Percentiles rank a stretch among this genome's conserved stretches.
Evolutionary conservation across 2,329 filamentous ascomycete genomes (phyloP).

Genomic region (Penicillium sp.): DNA sequence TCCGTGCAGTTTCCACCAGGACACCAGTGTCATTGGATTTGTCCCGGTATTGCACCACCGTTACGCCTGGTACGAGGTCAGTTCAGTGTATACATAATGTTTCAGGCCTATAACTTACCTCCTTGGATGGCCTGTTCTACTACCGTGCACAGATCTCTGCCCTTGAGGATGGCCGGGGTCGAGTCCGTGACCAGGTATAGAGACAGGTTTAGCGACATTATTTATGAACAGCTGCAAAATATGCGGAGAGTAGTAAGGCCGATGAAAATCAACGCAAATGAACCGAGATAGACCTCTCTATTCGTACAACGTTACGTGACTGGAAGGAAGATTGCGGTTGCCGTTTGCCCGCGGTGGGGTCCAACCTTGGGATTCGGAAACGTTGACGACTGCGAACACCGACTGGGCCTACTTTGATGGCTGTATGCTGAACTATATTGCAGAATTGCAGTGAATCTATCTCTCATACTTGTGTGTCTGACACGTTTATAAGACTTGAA

Average conservation of each 20-base stretch:
- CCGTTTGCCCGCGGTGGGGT: constrained; percentile 9
- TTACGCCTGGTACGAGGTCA: constrained; percentile 57
- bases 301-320: background rate
- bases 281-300: background rate
- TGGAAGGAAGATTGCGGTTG: constrained; percentile 3
- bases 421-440: too few species aligned
- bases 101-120: constrained; percentile 49
- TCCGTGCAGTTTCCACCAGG: constrained; percentile 69
- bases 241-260: too few species aligned
- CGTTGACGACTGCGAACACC: too few species aligned
- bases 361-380: background rate
- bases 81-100: constrained; percentile 1
- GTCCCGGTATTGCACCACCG: constrained; percentile 86
- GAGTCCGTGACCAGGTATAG: constrained; percentile 93
- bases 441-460: background rate
- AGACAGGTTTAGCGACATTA: constrained; percentile 67
- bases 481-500: too few species aligned
- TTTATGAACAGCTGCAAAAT: constrained; percentile 13
- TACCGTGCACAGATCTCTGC: constrained; percentile 67
- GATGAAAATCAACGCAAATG: background rate
- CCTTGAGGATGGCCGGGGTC: constrained; percentile 77
- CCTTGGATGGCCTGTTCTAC: constrained; percentile 75
- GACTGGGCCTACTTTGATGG: too few species aligned
- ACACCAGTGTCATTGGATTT: constrained; percentile 75
- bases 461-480: too few species aligned